Base-by-base conservation (phyloP, 1,139 yeast species). In the Suhomyces anneliseae region DNA sequence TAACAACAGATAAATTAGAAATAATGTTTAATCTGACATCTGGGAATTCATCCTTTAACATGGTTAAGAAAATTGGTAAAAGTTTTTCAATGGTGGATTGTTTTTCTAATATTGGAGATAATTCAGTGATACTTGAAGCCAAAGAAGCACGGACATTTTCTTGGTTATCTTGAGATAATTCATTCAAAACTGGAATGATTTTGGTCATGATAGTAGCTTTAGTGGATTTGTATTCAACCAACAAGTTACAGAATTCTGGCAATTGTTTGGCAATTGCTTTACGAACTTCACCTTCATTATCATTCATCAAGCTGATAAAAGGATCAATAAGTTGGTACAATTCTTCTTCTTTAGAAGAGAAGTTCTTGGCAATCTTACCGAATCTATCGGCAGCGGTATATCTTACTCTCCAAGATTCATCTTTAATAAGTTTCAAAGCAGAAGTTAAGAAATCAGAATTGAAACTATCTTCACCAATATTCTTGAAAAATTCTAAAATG, bases 391-490 rank as follows among this genome's bases (percentile, higher is more conserved):
- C 97, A 27, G 96, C 96, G 82, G 95, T 90, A 70, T 93, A 95
- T 61, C 99, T 82, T 47, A 95, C 98, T 67, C 99, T 85, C 99
- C 99, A 95, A 60, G 96, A 87, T 68, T 90, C 92, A 70, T 95
- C 99, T 54, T 78, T 80, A 53, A 89, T 85, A 55, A 95, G 78
- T 55, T 83, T 82, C 52, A 86, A 76, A 4, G 90, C 76, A 48
- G 50, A 51, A 68, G 76, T 73, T 53, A 86, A 75, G 51, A 86
- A 74, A 56, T 83, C 87, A 38, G 79, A 73, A 56, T 81, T 78
- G 64, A 84, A 87, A 27, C 82, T 69, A 37, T 65, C 66, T 57
- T 85, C 89, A 48, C 78, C 68, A 52, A 79, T 78, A 19, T 70
- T 67, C 57, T 81, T 82, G 71, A 85, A 82, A 60, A 81, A 85